Conservation (phyloP, 495 filamentous ascomycete species). For the Parathielavia hyrcaniae region DNA sequence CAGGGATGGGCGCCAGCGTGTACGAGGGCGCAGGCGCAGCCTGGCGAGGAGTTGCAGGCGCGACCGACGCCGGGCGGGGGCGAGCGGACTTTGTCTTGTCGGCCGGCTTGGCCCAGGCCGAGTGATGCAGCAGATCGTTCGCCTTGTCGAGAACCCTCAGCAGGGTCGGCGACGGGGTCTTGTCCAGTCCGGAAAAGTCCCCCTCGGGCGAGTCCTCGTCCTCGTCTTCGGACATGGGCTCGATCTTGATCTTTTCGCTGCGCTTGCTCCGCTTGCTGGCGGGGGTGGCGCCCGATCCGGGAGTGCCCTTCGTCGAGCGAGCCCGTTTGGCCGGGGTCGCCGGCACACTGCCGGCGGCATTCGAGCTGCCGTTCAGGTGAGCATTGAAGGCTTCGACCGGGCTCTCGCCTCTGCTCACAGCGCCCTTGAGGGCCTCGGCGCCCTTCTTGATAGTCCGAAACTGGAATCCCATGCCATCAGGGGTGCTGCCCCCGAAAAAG, state of each 20-base stretch:
- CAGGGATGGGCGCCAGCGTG: neutral
- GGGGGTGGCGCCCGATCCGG: conserved; percentile 17
- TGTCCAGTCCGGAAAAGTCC: conserved; percentile 28
- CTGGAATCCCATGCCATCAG: conserved; percentile 42
- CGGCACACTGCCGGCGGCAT: neutral
- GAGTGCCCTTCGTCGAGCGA: conserved; percentile 9
- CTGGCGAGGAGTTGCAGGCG: neutral
- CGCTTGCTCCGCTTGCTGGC: conserved; percentile 21
- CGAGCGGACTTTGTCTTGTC: neutral
- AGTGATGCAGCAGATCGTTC: neutral
- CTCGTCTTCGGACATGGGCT: conserved; percentile 16
- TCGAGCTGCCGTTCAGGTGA: neutral
- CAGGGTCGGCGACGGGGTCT: conserved; percentile 13
- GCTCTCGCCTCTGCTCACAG: conserved; percentile 28
- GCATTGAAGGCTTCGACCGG: conserved; percentile 22
- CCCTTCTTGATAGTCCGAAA: conserved; percentile 43
- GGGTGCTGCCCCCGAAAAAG: conserved; percentile 40
- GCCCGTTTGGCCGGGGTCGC: conserved; percentile 9
- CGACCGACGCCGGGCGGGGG: neutral
- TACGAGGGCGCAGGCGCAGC: neutral
- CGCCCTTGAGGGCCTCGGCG: conserved; percentile 34
- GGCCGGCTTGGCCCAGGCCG: conserved; percentile 8
- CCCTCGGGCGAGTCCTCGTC: conserved; percentile 25
- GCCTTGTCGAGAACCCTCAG: neutral
- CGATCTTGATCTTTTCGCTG: conserved; percentile 3